phyloP scores from a whole-genome alignment of 331 rosid species.

The Prunus yedoensis region DNA sequence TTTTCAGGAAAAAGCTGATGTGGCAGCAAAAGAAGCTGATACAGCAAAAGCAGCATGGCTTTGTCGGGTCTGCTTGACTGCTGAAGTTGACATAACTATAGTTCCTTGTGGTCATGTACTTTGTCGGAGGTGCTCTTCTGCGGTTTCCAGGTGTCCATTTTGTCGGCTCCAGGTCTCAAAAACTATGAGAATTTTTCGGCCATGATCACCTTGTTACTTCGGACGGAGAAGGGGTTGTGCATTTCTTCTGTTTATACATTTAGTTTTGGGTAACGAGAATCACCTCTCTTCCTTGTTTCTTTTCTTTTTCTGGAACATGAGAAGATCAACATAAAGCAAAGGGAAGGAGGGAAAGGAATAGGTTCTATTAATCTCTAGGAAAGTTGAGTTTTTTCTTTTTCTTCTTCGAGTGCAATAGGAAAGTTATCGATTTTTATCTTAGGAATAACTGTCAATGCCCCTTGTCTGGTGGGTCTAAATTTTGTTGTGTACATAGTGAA shows the following conservation, averaged over 20 bases:
- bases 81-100: constrained; percentile 76
- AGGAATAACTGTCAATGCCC: neutral
- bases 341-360: neutral
- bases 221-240: neutral
- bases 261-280: neutral
- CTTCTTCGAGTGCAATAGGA: too few relatives aligned
- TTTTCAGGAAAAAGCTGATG: constrained; percentile 75
- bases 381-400: neutral
- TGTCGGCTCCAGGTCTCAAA: constrained; percentile 84
- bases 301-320: neutral
- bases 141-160: constrained; percentile 91
- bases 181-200: constrained; percentile 76
- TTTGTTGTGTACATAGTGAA: neutral
- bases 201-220: constrained; percentile 36
- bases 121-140: constrained; percentile 90
- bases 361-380: neutral
- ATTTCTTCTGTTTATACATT: neutral
- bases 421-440: neutral
- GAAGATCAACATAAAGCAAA: neutral
- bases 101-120: constrained; percentile 98
- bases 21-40: constrained; percentile 88
- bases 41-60: constrained; percentile 91
- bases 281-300: neutral
- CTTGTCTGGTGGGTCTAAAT: neutral
- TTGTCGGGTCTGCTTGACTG: constrained; percentile 84